Percentiles rank a stretch among this genome's conserved stretches.
Conservation (phyloP, 1,139 yeast genomes). For the Suhomyces terraborum region DNA sequence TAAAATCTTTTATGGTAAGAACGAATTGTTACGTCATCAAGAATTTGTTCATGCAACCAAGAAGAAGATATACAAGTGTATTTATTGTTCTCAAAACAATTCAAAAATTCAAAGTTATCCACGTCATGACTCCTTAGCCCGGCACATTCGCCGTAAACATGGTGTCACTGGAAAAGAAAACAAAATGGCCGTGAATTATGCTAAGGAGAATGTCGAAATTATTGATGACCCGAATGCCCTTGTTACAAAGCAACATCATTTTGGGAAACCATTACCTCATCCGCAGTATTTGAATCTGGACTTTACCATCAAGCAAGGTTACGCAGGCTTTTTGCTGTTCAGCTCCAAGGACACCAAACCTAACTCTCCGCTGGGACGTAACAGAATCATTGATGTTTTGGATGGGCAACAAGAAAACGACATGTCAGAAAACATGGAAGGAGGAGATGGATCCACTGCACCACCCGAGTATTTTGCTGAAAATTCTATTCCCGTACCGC, state of each 20-base stretch:
- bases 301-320: conserved; percentile 32
- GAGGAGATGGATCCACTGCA: not conserved
- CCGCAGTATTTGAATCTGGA: conserved; percentile 36
- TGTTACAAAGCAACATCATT: conserved; percentile 17
- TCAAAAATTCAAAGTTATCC: conserved; percentile 48
- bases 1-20: conserved; percentile 49
- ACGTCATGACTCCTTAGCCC: conserved; percentile 48
- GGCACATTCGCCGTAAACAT: conserved; percentile 50
- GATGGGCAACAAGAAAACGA: conserved; percentile 7
- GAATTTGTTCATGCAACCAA: conserved; percentile 52
- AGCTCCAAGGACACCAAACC: conserved; percentile 21
- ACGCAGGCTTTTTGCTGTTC: conserved; percentile 37
- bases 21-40: conserved; percentile 48
- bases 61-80: conserved; percentile 46
- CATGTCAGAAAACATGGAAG: not conserved
- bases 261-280: conserved; percentile 33
- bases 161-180: conserved; percentile 51
- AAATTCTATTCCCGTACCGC: not conserved
- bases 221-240: conserved; percentile 33
- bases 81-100: conserved; percentile 42
- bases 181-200: conserved; percentile 50
- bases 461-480: not conserved
- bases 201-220: conserved; percentile 46
- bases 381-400: conserved; percentile 17
- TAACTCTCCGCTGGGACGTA: conserved; percentile 10